Conservation (phyloP, 2,329 filamentous ascomycete species). For the Paracoccidioides brasiliensis region DNA sequence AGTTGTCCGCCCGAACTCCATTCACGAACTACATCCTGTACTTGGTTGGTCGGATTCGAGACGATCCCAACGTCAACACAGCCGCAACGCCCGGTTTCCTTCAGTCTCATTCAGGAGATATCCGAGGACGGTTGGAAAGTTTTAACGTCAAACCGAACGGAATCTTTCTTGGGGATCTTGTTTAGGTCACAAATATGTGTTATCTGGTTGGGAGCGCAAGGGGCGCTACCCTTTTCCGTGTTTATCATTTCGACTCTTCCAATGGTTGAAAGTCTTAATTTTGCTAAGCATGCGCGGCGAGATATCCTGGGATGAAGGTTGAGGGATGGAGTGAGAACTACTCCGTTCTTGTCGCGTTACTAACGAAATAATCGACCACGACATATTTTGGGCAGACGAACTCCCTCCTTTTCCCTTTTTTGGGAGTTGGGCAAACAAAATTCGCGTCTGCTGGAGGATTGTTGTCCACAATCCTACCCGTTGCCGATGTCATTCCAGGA, state of each 20-base stretch:
- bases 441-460: neutral
- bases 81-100: neutral
- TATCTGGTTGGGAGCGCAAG: neutral
- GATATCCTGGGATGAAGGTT: neutral
- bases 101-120: neutral
- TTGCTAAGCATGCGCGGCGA: neutral
- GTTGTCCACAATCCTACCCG: neutral
- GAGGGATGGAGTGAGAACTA: neutral
- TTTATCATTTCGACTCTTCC: neutral
- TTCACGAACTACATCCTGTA: neutral
- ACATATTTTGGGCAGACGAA: neutral
- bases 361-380: neutral
- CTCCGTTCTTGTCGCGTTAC: neutral
- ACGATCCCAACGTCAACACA: neutral
- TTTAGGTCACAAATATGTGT: neutral
- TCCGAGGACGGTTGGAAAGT: neutral
- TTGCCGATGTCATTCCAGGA: neutral
- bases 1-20: neutral
- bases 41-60: neutral
- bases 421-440: neutral
- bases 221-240: neutral
- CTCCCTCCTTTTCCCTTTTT: neutral
- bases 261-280: neutral
- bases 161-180: neutral
- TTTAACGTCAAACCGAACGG: neutral